Evolutionary conservation across 75 land plant genomes (phyloP).

Genomic region (Larix kaempferi): DNA sequence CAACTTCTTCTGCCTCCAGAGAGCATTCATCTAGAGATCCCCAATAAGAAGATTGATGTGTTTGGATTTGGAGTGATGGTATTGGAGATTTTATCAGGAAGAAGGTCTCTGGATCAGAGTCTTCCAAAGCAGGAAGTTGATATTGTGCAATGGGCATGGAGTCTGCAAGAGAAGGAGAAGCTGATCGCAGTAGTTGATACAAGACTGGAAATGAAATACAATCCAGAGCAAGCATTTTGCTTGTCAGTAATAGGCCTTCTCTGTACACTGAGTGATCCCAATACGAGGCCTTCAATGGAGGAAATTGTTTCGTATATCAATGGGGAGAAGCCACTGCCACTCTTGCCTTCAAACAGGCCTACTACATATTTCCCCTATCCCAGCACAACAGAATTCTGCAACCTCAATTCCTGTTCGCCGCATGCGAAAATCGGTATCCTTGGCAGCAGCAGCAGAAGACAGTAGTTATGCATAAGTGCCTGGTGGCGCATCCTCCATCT

Average conservation of each 20-base stretch:
- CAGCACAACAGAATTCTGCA: constrained; percentile 22
- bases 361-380: constrained; percentile 16
- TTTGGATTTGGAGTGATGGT: constrained; percentile 40
- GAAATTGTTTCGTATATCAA: constrained; percentile 28
- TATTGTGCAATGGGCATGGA: constrained; percentile 50
- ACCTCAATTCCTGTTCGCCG: constrained; percentile 17
- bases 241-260: constrained; percentile 38
- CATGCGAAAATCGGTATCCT: not conserved
- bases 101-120: constrained; percentile 10
- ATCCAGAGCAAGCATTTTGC: constrained; percentile 22
- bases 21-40: constrained; percentile 6
- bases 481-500: not conserved
- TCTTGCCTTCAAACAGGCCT: constrained; percentile 27
- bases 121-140: constrained; percentile 19
- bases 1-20: constrained; percentile 15
- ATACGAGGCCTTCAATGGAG: constrained; percentile 40
- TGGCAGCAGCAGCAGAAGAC: constrained; percentile 6
- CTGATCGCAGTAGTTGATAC: constrained; percentile 28
- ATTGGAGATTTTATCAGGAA: constrained; percentile 41
- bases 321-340: constrained; percentile 29
- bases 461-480: not conserved
- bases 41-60: constrained; percentile 34
- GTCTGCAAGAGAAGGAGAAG: constrained; percentile 15
- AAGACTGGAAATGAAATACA: constrained; percentile 14
- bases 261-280: constrained; percentile 45